Evolutionary conservation across 2,329 filamentous ascomycete species (phyloP), one percentile per base, ranked within the genome.

Genomic region (Colletotrichum sp.): DNA sequence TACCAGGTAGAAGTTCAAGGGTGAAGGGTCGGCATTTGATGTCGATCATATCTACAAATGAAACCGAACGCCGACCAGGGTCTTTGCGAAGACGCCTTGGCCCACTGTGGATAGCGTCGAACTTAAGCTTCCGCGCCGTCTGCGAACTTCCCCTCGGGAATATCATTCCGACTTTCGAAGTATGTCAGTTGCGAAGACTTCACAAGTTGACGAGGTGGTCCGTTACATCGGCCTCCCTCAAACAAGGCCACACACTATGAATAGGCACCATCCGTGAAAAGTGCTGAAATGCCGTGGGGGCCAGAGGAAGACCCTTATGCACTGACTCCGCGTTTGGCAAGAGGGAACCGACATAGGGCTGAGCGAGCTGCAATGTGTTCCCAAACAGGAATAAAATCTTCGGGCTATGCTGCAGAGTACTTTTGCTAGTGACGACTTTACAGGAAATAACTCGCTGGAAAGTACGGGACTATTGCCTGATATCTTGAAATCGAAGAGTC

Each of bases 401-500:
- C 6, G n/a, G 22, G n/a, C 12, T 13, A 22, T 13, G 43, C 43
- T 52, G 43, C 43, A 52, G 10, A 52, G 43, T 22, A 52, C 43
- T 52, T 52, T 52, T 52, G 6, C 18, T 22, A 13, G n/a, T 52
- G n/a, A 22, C n/a, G 2, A 1, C n/a, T 52, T 13, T 22, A 52
- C n/a, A 52, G 1, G 10, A 10, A 52, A 52, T 8, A 52, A 22
- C 43, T 52, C 10, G 13, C 22, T 8, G n/a, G 2, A 13, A 13
- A 13, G 6, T 7, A 7, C 43, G n/a, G 0, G 13, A 25, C 1
- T 52, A 22, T 4, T 0, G n/a, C n/a, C 10, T 52, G 5, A n/a
- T 4, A n/a, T 12, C 2, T n/a, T n/a, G 10, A 5, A 22, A 7
- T 22, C 10, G n/a, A 52, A 8, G 6, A 52, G n/a, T 52, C n/a